Evolutionary conservation across 2,329 filamentous ascomycete species (phyloP).

Genomic region (Didymella lethalis): DNA sequence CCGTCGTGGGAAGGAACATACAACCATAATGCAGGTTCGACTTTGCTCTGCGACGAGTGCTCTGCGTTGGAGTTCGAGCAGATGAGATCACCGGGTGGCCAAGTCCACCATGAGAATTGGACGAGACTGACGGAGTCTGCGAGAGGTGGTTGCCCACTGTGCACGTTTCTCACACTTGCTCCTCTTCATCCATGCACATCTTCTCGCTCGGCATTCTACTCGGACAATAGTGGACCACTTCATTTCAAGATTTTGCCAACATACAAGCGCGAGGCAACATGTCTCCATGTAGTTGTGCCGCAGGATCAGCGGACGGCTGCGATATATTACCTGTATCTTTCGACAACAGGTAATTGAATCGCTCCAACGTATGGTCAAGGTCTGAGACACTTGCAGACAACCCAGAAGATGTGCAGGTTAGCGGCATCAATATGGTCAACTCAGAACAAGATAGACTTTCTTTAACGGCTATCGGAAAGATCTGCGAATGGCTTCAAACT

Average conservation of each 20-base stretch:
- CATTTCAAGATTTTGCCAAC: constrained; percentile 4
- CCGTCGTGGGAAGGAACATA: background rate
- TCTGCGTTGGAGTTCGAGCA: constrained; percentile 11
- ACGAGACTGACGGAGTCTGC: constrained; percentile 4
- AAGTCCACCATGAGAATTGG: constrained; percentile 13
- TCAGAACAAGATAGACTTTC: constrained; percentile 11
- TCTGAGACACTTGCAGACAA: constrained; percentile 1
- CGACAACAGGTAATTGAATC: constrained; percentile 7
- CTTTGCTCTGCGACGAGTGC: constrained; percentile 18
- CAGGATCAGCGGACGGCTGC: constrained; percentile 6
- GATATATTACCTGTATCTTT: constrained; percentile 13
- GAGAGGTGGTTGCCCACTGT: constrained; percentile 11
- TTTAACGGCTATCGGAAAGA: constrained; percentile 1
- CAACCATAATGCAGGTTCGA: background rate
- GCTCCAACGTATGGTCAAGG: background rate
- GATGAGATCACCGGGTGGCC: constrained; percentile 21
- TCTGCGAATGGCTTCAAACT: constrained; percentile 4
- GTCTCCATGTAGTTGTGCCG: constrained; percentile 14
- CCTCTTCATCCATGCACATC: constrained; percentile 12
- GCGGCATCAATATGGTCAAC: constrained; percentile 10
- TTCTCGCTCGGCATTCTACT: constrained; percentile 8
- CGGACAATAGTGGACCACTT: constrained; percentile 10
- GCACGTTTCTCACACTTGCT: constrained; percentile 15
- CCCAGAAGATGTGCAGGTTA: background rate
- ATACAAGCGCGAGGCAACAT: constrained; percentile 1